These are phyloP conservation scores for Leccinum brunneo-olivaceum DNA, from an alignment of 1,284 basidiomycete genomes.

Conservation along the genomic window DNA sequence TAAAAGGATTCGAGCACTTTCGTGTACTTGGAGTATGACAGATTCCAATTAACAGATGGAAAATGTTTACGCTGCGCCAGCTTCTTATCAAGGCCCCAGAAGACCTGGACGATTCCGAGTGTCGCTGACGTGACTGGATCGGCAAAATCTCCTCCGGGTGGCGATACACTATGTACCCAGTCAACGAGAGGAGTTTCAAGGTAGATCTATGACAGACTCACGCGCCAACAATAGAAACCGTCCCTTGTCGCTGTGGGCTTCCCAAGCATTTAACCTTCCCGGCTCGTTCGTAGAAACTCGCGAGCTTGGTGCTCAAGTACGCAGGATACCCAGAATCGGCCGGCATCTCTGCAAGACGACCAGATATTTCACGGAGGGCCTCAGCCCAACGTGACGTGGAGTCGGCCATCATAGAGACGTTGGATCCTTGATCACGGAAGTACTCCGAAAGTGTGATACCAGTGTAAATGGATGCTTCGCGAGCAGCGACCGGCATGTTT, in stretches of 20 bases:
- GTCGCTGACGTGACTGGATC: conserved; percentile 98
- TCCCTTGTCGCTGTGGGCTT: conserved; percentile 83
- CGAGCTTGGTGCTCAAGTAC: conserved; percentile 93
- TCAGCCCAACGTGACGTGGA: conserved; percentile 99
- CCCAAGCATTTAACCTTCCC: conserved; percentile 94
- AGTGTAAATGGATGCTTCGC: conserved; percentile 99
- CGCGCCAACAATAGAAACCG: conserved; percentile 98
- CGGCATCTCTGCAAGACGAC: conserved; percentile 99
- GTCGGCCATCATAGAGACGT: conserved; percentile 99
- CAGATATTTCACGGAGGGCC: conserved; percentile 97
- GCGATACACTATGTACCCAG: conserved; percentile 70
- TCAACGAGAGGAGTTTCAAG: conserved; percentile 10
- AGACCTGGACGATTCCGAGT: conserved; percentile 97
- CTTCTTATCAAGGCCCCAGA: conserved; percentile 95
- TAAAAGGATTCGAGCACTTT: conserved; percentile 94
- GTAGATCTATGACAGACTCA: conserved; percentile 40
- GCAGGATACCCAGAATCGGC: conserved; percentile 99
- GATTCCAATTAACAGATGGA: conserved; percentile 98
- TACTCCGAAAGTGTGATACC: conserved; percentile 99
- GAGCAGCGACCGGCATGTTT: conserved; percentile 99
- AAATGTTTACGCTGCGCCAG: conserved; percentile 97
- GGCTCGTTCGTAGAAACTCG: conserved; percentile 98
- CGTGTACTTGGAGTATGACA: conserved; percentile 98
- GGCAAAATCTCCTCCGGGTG: conserved; percentile 98
- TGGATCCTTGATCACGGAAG: conserved; percentile 97